Conservation (phyloP, 1,284 basidiomycete genomes). For the Phlebopus sp. region DNA sequence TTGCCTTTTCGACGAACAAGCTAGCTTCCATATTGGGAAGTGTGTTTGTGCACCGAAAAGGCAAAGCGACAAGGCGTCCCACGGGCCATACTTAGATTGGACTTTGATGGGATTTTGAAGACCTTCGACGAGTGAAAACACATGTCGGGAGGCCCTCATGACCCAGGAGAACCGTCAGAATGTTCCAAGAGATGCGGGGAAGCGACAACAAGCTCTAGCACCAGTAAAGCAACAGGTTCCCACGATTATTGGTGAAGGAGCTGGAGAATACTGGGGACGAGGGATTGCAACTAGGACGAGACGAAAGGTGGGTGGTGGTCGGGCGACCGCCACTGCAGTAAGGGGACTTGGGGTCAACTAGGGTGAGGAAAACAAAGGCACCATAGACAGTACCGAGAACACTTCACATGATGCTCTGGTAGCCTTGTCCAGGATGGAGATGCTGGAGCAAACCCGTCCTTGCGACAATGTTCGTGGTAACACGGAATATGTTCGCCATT, state of each 20-base stretch:
- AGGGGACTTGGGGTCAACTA: no score
- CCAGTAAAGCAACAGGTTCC: slow-evolving; percentile 1
- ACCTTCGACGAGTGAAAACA: slow-evolving; percentile 6
- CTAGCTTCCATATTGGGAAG: slow-evolving; percentile 20
- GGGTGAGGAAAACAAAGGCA: no score
- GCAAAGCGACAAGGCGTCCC: slow-evolving; percentile 10
- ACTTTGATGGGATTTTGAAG: slow-evolving; percentile 4
- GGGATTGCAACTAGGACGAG: neutral
- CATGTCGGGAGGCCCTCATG: slow-evolving; percentile 18
- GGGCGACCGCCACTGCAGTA: neutral
- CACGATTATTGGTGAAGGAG: neutral
- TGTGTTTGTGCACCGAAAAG: slow-evolving; percentile 22
- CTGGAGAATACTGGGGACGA: neutral
- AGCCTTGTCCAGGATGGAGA: neutral
- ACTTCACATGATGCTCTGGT: neutral
- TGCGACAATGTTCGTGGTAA: slow-evolving; percentile 3
- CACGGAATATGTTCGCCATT: slow-evolving; percentile 1
- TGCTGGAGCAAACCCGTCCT: neutral
- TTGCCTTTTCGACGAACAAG: slow-evolving; percentile 29
- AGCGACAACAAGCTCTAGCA: neutral
- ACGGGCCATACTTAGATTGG: neutral
- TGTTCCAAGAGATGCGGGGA: neutral
- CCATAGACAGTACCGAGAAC: no score
- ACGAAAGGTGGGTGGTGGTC: neutral
- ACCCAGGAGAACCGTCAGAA: slow-evolving; percentile 5